Base-by-base conservation (phyloP, 2,329 filamentous ascomycete genomes). In the Ceratocystis alfenasii region DNA sequence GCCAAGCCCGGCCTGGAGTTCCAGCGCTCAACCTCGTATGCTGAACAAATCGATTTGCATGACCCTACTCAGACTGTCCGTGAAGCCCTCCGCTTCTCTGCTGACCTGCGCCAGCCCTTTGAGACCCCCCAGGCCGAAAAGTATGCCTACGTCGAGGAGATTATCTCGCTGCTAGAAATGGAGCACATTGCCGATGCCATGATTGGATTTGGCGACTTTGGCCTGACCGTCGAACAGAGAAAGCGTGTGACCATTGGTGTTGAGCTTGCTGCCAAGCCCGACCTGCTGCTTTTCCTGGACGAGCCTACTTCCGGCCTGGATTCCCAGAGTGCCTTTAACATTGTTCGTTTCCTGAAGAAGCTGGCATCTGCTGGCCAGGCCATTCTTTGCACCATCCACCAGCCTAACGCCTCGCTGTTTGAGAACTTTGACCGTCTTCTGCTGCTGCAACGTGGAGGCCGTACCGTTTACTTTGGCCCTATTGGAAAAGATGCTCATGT, bases 221-320 rank as follows among this genome's bases (percentile, higher is more conserved):
- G 88, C 68, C 78, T 88, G 28, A 88, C 86, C 3, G 82, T 84
- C 12, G 83, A 85, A 71, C 81, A 85, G 74, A 79, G 82, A 62
- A 86, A 86, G 75, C 88, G 90, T 71, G 83, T 95, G n/a, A 96
- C 91, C 0, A 95, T 96, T 67, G 91, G 89, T 71, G 90, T 96
- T 8, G 91, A 96, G 73, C 80, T 96, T 6, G 90, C 89, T 7
- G 91, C 91, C 17, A 94, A 89, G 75, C 88, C 88, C 1, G 83
- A 89, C 69, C 78, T 91, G 5, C 80, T 91, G 1, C 80, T 92
- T 25, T 92, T 92, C 79, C 76, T 92, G 46, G 88, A 92, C 69
- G 88, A 92, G 74, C 88, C 88, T 0, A 91, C 88, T 0, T 88
- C 84, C 1, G 88, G 88, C 66, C 82, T 92, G 1, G 86, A 89